Conservation (phyloP, 768 basidiomycete species). For the Mycena pura region DNA sequence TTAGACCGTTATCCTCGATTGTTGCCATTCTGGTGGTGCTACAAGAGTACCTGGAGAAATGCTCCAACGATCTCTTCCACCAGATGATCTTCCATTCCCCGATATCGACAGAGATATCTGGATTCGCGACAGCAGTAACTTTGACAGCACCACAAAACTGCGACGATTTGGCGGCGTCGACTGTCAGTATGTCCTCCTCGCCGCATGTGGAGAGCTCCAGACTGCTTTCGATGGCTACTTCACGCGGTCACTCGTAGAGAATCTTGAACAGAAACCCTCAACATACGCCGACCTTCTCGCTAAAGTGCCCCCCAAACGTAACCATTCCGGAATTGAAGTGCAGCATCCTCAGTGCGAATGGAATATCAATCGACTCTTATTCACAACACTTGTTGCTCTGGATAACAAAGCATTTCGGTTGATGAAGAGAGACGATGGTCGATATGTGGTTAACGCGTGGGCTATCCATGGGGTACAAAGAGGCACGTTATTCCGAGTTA, state of each 20-base stretch:
- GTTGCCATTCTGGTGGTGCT: constrained; percentile 7
- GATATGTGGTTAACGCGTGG: neutral
- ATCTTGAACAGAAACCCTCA: constrained; percentile 5
- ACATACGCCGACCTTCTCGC: constrained; percentile 11
- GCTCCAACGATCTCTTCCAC: constrained; percentile 5
- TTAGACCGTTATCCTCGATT: constrained; percentile 11
- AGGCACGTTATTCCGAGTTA: neutral
- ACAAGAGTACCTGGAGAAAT: constrained; percentile 1
- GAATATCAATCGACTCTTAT: neutral
- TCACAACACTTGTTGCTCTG: neutral
- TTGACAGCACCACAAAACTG: constrained; percentile 1
- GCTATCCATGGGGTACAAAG: neutral
- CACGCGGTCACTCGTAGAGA: constrained; percentile 7
- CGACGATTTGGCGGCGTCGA: constrained; percentile 5
- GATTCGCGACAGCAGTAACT: constrained; percentile 3
- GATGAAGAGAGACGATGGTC: neutral
- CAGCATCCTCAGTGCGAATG: constrained; percentile 9
- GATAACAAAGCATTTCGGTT: neutral
- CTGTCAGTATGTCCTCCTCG: constrained; percentile 9
- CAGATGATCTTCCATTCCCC: constrained; percentile 3
- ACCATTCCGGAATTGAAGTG: constrained; percentile 4
- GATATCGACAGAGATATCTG: neutral
- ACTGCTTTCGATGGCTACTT: neutral
- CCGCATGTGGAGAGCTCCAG: constrained; percentile 4
- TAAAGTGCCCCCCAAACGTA: constrained; percentile 4